Evolutionary conservation across 805 yeast species (phyloP).

Genomic region (Monosporozyma solicola): DNA sequence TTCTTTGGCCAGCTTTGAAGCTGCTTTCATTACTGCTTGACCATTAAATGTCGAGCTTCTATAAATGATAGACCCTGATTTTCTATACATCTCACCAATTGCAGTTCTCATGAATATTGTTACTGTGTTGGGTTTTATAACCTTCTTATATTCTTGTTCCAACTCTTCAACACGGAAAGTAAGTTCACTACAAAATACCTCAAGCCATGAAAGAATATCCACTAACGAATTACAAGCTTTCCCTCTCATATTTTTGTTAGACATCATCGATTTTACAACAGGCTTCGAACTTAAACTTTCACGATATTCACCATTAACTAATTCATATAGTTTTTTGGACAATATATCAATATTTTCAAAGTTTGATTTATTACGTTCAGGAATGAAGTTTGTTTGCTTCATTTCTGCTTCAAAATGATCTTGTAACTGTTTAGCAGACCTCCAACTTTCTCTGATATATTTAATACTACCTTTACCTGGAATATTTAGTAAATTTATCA

Average conservation of each 20-base stretch:
- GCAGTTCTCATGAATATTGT: constrained; percentile 31
- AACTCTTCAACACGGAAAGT: constrained; percentile 60
- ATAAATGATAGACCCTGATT: constrained; percentile 14
- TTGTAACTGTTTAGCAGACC: constrained; percentile 31
- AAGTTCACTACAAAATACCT: constrained; percentile 74
- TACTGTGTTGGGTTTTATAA: constrained; percentile 41
- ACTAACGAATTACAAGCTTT: constrained; percentile 40
- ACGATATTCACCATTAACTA: constrained; percentile 55
- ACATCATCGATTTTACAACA: constrained; percentile 76
- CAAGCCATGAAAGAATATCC: constrained; percentile 71
- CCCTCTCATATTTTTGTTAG: constrained; percentile 69
- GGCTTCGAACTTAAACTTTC: constrained; percentile 50
- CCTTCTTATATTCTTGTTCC: constrained; percentile 45
- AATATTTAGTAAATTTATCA: constrained; percentile 41
- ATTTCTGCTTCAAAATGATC: constrained; percentile 12
- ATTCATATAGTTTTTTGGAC: constrained; percentile 46
- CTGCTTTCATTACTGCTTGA: constrained; percentile 26
- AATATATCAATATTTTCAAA: constrained; percentile 37
- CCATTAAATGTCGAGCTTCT: constrained; percentile 10
- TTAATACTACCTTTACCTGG: constrained; percentile 43
- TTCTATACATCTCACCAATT: constrained; percentile 13
- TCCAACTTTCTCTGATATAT: constrained; percentile 42
- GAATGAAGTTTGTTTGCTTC: constrained; percentile 1
- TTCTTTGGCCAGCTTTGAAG: constrained; percentile 36
- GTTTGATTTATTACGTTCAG: constrained; percentile 6